These are phyloP conservation scores for Canariomyces notabilis DNA, from an alignment of 2,329 filamentous ascomycete genomes.

Conservation along the genomic window DNA sequence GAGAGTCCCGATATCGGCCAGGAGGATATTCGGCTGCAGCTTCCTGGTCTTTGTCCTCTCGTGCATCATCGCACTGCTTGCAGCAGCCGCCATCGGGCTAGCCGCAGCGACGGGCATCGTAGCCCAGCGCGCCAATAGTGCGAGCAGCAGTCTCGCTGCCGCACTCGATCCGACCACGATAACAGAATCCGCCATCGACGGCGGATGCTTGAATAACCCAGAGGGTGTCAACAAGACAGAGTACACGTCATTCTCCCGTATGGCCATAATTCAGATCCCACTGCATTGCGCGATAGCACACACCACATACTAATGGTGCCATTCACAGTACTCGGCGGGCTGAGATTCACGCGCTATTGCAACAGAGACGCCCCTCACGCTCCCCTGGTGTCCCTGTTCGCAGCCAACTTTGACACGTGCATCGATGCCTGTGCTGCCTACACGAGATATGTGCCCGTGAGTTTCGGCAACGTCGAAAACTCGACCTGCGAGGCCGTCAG, in stretches of 20 bases:
- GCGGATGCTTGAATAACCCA: slow-evolving; percentile 36
- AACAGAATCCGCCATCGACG: slow-evolving; percentile 32
- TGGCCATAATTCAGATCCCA: slow-evolving; percentile 17
- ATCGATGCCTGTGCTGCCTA: slow-evolving; percentile 45
- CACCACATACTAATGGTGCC: slow-evolving; percentile 11
- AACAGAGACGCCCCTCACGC: slow-evolving; percentile 36
- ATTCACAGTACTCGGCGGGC: slow-evolving; percentile 34
- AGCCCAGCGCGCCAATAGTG: slow-evolving; percentile 35
- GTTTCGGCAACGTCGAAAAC: slow-evolving; percentile 28
- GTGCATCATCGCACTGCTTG: slow-evolving; percentile 36
- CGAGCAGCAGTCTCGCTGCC: slow-evolving; percentile 30
- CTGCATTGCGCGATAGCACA: neutral
- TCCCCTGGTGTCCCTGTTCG: slow-evolving; percentile 39
- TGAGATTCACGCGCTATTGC: slow-evolving; percentile 40
- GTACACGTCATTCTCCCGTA: slow-evolving; percentile 37
- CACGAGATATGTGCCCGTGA: slow-evolving; percentile 29
- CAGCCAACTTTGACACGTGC: slow-evolving; percentile 39
- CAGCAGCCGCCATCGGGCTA: slow-evolving; percentile 39
- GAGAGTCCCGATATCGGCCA: neutral
- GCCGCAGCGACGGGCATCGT: slow-evolving; percentile 42
- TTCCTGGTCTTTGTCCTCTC: slow-evolving; percentile 38
- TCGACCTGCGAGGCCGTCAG: slow-evolving; percentile 36
- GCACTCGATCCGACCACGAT: slow-evolving; percentile 26
- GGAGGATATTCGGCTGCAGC: slow-evolving; percentile 34
- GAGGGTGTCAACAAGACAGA: slow-evolving; percentile 33